phyloP scores from a whole-genome alignment of 495 filamentous ascomycete species.

The Friedmanniomyces simplex region DNA sequence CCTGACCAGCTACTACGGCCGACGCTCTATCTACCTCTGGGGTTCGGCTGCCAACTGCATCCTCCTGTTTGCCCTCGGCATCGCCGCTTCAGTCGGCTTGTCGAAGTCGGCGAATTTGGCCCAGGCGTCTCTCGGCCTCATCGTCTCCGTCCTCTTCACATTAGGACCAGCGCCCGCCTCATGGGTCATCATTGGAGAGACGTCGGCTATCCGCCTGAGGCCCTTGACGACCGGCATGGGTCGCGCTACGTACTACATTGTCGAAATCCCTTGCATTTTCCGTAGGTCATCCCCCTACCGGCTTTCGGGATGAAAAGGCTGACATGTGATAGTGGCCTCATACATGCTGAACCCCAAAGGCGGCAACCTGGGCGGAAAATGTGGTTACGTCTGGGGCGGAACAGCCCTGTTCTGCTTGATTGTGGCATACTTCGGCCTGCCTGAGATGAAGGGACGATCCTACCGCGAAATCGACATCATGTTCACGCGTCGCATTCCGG shows the following conservation, averaged over 20 bases:
- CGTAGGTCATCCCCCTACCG: conserved; percentile 12
- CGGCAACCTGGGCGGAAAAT: conserved; percentile 37
- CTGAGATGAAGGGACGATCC: conserved; percentile 43
- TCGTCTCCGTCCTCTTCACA: conserved; percentile 45
- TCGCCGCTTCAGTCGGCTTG: conserved; percentile 35
- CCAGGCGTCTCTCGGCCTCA: conserved; percentile 44
- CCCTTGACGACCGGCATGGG: conserved; percentile 48
- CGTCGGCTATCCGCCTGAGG: conserved; percentile 45
- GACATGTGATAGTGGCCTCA: conserved; percentile 25
- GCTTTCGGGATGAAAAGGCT: neutral
- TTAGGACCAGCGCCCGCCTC: conserved; percentile 44
- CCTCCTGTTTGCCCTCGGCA: conserved; percentile 38
- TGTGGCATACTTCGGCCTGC: conserved; percentile 25
- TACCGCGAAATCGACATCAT: conserved; percentile 46
- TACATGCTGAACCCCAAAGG: conserved; percentile 41
- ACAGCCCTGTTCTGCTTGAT: conserved; percentile 30
- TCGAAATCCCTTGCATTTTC: conserved; percentile 46
- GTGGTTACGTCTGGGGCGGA: conserved; percentile 42
- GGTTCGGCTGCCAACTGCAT: conserved; percentile 39
- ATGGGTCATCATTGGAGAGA: conserved; percentile 50
- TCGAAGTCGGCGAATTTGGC: conserved; percentile 33
- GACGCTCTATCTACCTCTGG: conserved; percentile 45
- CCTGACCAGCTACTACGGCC: conserved; percentile 40
- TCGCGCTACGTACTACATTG: conserved; percentile 43
- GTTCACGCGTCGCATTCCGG: conserved; percentile 43